Evolutionary conservation across 139 green algal genomes (phyloP).

Genomic region (Tetradesmus obliquus): DNA sequence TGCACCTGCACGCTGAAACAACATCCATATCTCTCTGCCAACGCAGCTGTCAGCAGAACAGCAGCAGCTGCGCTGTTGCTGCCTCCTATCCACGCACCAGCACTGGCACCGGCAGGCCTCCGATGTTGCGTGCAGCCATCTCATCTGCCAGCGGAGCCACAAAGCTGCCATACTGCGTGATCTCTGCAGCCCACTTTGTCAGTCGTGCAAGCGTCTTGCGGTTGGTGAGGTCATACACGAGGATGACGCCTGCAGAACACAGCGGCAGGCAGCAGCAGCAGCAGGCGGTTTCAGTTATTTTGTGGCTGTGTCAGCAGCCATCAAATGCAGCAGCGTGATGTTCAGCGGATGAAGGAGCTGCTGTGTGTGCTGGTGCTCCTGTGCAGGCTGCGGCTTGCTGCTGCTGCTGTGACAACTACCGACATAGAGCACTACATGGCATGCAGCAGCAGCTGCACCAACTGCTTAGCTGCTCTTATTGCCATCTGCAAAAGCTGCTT

Average conservation of each 20-base stretch:
- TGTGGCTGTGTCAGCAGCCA: no score
- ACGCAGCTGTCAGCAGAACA: no score
- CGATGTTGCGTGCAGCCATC: conserved; percentile 41
- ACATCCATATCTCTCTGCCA: no score
- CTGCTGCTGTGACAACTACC: no score
- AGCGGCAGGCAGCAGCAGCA: background rate
- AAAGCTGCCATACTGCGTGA: conserved; percentile 38
- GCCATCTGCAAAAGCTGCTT: no score
- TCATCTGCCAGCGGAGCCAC: conserved; percentile 31
- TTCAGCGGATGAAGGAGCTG: no score
- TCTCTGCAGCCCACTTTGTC: conserved; percentile 36
- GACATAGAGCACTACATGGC: background rate
- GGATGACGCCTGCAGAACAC: conserved; percentile 36
- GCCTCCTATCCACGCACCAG: background rate
- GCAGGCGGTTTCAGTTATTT: no score
- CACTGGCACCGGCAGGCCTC: conserved; percentile 48
- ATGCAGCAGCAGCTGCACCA: background rate
- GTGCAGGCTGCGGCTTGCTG: no score
- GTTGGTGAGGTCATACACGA: conserved; percentile 47
- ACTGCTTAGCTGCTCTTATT: background rate
- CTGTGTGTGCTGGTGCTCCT: no score
- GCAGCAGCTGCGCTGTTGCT: no score
- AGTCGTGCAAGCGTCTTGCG: background rate
- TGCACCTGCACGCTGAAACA: no score
- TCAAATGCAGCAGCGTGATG: no score